Percentiles rank a stretch among this genome's conserved stretches.
Evolutionary conservation across 2,329 filamentous ascomycete genomes (phyloP).

Genomic region (Pseudogymnoascus sp.): DNA sequence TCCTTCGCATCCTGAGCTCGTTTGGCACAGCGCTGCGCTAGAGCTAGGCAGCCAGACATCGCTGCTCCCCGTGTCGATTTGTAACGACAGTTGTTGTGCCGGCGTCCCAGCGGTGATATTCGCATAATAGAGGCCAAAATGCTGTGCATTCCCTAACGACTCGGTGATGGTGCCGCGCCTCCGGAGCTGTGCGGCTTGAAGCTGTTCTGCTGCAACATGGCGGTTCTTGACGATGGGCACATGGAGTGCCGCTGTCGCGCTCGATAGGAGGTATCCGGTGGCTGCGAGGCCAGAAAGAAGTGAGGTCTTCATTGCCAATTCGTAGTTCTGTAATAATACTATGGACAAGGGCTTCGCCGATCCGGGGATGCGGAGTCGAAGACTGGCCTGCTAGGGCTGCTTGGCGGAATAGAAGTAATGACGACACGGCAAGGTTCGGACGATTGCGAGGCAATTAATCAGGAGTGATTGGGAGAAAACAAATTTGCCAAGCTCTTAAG

Average conservation of each 20-base stretch:
- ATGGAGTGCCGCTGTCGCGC: not conserved
- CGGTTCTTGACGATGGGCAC: not conserved
- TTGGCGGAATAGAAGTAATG: not conserved
- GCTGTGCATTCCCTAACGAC: conserved; percentile 7
- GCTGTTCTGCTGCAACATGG: not conserved
- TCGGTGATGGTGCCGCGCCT: conserved; percentile 9
- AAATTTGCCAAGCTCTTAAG: not conserved
- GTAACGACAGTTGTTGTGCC: conserved; percentile 43
- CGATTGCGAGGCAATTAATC: not conserved
- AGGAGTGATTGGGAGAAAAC: conserved; percentile 2
- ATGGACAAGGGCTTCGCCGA: not conserved
- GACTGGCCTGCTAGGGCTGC: not conserved
- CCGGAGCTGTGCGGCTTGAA: conserved; percentile 3
- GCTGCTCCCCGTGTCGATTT: conserved; percentile 55
- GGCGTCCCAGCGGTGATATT: conserved; percentile 52
- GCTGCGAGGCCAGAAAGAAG: not conserved
- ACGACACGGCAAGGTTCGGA: not conserved
- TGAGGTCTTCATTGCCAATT: not conserved
- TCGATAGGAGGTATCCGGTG: not conserved
- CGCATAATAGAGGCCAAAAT: conserved; percentile 38
- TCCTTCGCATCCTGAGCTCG: conserved; percentile 34
- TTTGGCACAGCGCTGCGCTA: conserved; percentile 21
- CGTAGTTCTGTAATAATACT: not conserved
- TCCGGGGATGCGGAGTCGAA: not conserved
- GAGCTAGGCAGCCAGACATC: conserved; percentile 49